Evolutionary conservation across 1,139 yeast genomes (phyloP).

Genomic region (Taphrina populina): DNA sequence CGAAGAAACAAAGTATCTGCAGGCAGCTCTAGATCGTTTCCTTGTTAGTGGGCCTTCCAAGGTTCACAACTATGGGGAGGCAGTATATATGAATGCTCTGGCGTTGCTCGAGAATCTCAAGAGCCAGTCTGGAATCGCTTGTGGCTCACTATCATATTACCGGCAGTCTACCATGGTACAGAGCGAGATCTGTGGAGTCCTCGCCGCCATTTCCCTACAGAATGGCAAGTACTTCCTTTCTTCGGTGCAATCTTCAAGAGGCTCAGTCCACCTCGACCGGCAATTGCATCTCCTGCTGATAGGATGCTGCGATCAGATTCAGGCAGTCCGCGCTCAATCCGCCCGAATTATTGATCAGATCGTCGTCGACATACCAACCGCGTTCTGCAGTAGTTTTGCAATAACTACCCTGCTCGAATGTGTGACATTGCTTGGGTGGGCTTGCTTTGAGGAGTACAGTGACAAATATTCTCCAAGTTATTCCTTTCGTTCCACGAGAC

Average conservation of each 20-base stretch:
- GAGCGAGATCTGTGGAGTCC: constrained; percentile 69
- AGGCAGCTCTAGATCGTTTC: constrained; percentile 20
- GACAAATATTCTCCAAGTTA: constrained; percentile 82
- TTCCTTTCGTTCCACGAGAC: constrained; percentile 57
- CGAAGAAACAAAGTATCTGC: constrained; percentile 64
- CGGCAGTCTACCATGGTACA: constrained; percentile 79
- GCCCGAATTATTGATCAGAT: constrained; percentile 72
- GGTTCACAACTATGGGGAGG: constrained; percentile 69
- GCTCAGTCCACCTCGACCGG: constrained; percentile 50
- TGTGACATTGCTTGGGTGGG: constrained; percentile 70
- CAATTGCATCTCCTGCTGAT: constrained; percentile 70
- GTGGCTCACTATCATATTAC: constrained; percentile 69
- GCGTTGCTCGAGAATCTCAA: constrained; percentile 75
- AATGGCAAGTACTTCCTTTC: constrained; percentile 59
- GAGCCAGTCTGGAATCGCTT: constrained; percentile 76
- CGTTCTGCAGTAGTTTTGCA: constrained; percentile 71
- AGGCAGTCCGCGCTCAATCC: constrained; percentile 75
- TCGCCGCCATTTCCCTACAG: constrained; percentile 64
- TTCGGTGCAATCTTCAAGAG: constrained; percentile 4
- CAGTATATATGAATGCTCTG: constrained; percentile 85
- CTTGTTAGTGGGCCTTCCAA: constrained; percentile 45
- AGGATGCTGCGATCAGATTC: constrained; percentile 74
- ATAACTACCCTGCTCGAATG: constrained; percentile 78
- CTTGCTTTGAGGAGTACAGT: constrained; percentile 81
- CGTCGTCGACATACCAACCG: constrained; percentile 69